phyloP scores from a whole-genome alignment of 345 rosid genomes.

The Rhodamnia argentea region DNA sequence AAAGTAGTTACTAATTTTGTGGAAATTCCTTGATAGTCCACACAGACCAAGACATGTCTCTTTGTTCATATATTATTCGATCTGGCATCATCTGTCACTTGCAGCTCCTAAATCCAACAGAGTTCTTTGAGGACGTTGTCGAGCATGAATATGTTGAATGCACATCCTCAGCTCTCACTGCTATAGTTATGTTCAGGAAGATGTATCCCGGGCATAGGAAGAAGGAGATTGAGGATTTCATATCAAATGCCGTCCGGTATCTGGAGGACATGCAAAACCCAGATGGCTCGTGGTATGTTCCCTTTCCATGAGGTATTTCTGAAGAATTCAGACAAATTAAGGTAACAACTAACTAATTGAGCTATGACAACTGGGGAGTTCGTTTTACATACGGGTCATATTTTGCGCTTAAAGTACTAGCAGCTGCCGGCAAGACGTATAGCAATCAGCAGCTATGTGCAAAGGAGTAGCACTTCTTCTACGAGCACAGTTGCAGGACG shows the following conservation, averaged over 20 bases:
- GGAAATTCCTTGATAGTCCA: neutral
- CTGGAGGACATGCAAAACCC: slow-evolving; percentile 25
- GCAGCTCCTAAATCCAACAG: too few species aligned
- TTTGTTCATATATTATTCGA: neutral
- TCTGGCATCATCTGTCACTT: too few species aligned
- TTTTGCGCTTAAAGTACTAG: slow-evolving; percentile 34
- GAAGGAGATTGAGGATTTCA: slow-evolving; percentile 34
- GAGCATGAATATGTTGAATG: too few species aligned
- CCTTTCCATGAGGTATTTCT: neutral
- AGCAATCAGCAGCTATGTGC: slow-evolving; percentile 22
- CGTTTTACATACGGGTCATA: slow-evolving; percentile 37
- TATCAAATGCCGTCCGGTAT: slow-evolving; percentile 19
- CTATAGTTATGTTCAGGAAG: slow-evolving; percentile 27
- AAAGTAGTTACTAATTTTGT: slow-evolving; percentile 5
- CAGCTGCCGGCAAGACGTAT: too few species aligned
- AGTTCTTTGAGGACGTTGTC: too few species aligned
- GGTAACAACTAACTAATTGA: neutral
- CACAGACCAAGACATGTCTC: neutral
- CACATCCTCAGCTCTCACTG: slow-evolving; percentile 33
- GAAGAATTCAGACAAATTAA: neutral
- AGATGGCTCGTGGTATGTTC: slow-evolving; percentile 43
- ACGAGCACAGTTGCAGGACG: slow-evolving; percentile 14
- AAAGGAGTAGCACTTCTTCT: slow-evolving; percentile 37
- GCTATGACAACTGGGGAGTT: slow-evolving; percentile 44
- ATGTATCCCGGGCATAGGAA: slow-evolving; percentile 28